Percentiles rank a stretch among this genome's conserved stretches.
Conservation (phyloP, 129 eudicot species). For the Centrapalus pauciflorus region DNA sequence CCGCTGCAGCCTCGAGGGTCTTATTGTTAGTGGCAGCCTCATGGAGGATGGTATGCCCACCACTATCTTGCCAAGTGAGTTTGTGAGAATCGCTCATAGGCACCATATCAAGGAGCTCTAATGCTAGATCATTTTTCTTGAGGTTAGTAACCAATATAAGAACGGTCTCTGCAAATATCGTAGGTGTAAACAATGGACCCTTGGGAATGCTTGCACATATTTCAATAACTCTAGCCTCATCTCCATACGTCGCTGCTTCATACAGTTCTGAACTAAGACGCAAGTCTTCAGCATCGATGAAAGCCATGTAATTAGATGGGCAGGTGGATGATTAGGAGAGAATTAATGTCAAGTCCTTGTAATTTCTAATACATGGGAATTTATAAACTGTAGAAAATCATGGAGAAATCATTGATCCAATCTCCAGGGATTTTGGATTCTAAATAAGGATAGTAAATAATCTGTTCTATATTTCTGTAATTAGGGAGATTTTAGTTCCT, state of each 20-base stretch:
- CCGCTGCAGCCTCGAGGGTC: slow-evolving; percentile 8
- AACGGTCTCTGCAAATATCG: slow-evolving; percentile 25
- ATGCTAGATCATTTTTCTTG: slow-evolving; percentile 8
- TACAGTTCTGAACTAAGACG: neutral
- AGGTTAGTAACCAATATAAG: slow-evolving; percentile 20
- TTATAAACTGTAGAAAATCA: too few relatives aligned
- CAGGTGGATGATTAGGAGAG: neutral
- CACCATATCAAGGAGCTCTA: slow-evolving; percentile 14
- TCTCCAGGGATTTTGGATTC: too few relatives aligned
- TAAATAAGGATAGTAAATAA: too few relatives aligned
- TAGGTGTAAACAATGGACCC: slow-evolving; percentile 24
- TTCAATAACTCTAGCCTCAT: slow-evolving; percentile 4
- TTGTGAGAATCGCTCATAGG: neutral
- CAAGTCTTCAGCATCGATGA: slow-evolving; percentile 5
- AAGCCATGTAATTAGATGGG: neutral
- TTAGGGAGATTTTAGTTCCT: too few relatives aligned
- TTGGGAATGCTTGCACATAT: slow-evolving; percentile 12
- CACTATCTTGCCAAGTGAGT: neutral
- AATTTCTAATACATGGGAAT: neutral
- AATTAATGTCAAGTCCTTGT: neutral
- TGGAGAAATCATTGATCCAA: too few relatives aligned
- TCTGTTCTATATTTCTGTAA: too few relatives aligned
- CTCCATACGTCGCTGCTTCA: slow-evolving; percentile 9
- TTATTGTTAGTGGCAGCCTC: slow-evolving; percentile 4
- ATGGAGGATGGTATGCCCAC: slow-evolving; percentile 28